These are phyloP conservation scores for Paecilomyces variotii DNA, from an alignment of 2,329 filamentous ascomycete genomes.

Conservation along the genomic window DNA sequence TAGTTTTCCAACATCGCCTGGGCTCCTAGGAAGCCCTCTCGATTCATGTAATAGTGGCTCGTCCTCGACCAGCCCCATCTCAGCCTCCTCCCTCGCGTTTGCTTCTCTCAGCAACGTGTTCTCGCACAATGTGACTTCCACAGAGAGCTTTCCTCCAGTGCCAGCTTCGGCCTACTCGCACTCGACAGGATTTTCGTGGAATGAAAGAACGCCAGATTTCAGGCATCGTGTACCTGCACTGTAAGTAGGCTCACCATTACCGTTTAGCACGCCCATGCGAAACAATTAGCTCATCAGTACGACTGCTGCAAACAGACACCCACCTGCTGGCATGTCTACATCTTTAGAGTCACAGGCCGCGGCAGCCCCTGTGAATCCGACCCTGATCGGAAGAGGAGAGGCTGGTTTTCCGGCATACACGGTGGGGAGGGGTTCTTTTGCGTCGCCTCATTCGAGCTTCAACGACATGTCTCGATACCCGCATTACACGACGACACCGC, in stretches of 20 bases:
- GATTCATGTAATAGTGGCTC: conserved; percentile 48
- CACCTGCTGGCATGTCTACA: conserved; percentile 40
- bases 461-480: conserved; percentile 26
- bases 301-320: conserved; percentile 31
- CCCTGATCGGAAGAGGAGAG: conserved; percentile 32
- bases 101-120: conserved; percentile 30
- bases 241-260: conserved; percentile 22
- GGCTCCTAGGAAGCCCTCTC: conserved; percentile 42
- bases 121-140: conserved; percentile 16
- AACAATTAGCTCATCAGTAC: background rate
- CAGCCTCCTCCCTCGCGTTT: conserved; percentile 43
- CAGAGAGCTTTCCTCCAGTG: conserved; percentile 26
- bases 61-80: conserved; percentile 45
- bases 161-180: conserved; percentile 27
- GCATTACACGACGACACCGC: conserved; percentile 25
- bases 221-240: conserved; percentile 30
- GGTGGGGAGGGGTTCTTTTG: conserved; percentile 22
- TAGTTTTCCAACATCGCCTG: conserved; percentile 45
- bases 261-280: background rate
- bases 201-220: conserved; percentile 32
- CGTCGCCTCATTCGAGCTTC: conserved; percentile 20
- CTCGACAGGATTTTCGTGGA: conserved; percentile 21
- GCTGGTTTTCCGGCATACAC: conserved; percentile 25
- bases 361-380: conserved; percentile 18
- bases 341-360: conserved; percentile 23